phyloP scores from a whole-genome alignment of 2,329 filamentous ascomycete genomes.

The Pseudopithomyces maydicus region DNA sequence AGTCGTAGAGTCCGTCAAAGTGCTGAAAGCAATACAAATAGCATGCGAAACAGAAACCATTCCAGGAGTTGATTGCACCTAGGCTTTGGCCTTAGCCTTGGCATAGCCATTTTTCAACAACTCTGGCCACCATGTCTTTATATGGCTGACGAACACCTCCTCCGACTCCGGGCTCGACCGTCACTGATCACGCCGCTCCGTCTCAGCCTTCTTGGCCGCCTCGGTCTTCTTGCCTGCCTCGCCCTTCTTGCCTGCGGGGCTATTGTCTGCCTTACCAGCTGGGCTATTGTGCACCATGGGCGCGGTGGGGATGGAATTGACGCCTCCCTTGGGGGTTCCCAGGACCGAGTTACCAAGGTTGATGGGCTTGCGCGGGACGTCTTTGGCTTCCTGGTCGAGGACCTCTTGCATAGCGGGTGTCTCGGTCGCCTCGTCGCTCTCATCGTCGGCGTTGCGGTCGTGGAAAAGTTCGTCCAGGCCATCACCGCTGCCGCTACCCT shows the following conservation, averaged over 20 bases:
- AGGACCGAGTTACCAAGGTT: constrained; percentile 21
- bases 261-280: constrained; percentile 1
- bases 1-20: too few relatives aligned
- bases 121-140: neutral
- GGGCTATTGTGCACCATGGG: constrained; percentile 21
- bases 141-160: neutral
- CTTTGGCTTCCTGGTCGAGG: neutral
- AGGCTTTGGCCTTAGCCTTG: too few relatives aligned
- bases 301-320: constrained; percentile 23
- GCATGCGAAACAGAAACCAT: too few relatives aligned
- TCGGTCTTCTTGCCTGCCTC: too few relatives aligned
- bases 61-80: too few relatives aligned
- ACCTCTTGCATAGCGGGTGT: neutral
- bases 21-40: too few relatives aligned
- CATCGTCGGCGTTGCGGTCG: neutral
- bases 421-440: neutral
- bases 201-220: too few relatives aligned
- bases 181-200: neutral
- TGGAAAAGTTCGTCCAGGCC: neutral
- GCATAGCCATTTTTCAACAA: too few relatives aligned
- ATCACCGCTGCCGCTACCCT: neutral
- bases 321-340: constrained; percentile 17
- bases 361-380: neutral
- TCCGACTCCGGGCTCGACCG: neutral
- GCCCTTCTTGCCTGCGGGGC: constrained; percentile 7